A percentile compares a stretch with the other conserved stretches of the same genome.
Evolutionary conservation across 768 basidiomycete species (phyloP).

Genomic region (Leccinum subgranulosum): DNA sequence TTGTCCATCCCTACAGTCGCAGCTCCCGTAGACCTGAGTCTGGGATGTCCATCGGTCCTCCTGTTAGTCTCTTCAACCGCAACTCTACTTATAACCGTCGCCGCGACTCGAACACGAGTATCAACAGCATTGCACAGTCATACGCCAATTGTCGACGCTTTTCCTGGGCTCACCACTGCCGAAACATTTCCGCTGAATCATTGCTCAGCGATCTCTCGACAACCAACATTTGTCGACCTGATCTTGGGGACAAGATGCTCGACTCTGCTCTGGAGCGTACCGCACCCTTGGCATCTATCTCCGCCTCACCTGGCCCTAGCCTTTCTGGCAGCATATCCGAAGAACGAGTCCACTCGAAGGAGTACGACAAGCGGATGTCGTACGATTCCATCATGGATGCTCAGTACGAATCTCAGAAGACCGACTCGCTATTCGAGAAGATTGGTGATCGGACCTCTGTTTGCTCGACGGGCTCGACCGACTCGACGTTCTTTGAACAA

Average conservation of each 20-base stretch:
- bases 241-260: constrained; percentile 87
- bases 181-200: constrained; percentile 62
- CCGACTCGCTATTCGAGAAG: constrained; percentile 63
- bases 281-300: constrained; percentile 58
- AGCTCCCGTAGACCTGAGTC: constrained; percentile 66
- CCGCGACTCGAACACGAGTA: constrained; percentile 57
- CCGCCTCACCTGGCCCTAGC: constrained; percentile 60
- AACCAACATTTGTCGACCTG: constrained; percentile 61
- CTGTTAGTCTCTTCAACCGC: constrained; percentile 71
- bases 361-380: constrained; percentile 36
- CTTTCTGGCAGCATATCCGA: constrained; percentile 16
- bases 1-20: constrained; percentile 36
- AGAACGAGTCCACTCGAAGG: constrained; percentile 8
- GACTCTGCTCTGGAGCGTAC: constrained; percentile 52
- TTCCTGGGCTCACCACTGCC: constrained; percentile 57
- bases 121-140: constrained; percentile 54
- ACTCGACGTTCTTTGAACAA: constrained; percentile 60
- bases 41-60: constrained; percentile 58
- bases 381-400: constrained; percentile 70
- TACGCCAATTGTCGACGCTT: constrained; percentile 55
- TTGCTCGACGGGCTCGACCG: constrained; percentile 49
- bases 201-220: constrained; percentile 60
- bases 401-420: constrained; percentile 36
- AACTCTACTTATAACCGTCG: constrained; percentile 52
- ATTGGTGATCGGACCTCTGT: constrained; percentile 49